These are phyloP conservation scores for Moelleriella libera DNA, from an alignment of 2,329 filamentous ascomycete species.

Conservation along the genomic window DNA sequence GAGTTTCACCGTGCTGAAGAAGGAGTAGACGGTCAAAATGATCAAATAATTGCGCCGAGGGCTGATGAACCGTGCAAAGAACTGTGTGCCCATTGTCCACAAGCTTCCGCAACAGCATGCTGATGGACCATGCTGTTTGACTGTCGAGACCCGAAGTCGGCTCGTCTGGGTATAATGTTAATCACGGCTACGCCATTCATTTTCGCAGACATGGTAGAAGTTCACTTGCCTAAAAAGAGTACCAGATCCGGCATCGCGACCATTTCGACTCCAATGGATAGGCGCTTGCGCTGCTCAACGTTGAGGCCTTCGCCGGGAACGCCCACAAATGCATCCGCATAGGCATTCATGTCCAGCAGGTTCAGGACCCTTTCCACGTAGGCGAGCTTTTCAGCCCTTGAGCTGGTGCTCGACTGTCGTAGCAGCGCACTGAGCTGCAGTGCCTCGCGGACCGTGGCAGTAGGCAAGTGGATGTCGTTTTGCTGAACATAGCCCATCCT, in stretches of 20 bases:
- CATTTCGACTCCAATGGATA: slow-evolving; percentile 47
- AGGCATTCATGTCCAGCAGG: slow-evolving; percentile 32
- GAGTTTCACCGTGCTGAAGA: slow-evolving; percentile 48
- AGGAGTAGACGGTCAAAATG: slow-evolving; percentile 53
- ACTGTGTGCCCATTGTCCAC: slow-evolving; percentile 54
- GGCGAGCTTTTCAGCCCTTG: slow-evolving; percentile 53
- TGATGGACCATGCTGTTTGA: slow-evolving; percentile 50
- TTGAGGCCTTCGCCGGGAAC: slow-evolving; percentile 36
- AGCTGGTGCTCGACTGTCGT: slow-evolving; percentile 51
- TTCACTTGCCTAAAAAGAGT: slow-evolving; percentile 32
- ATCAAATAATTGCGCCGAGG: slow-evolving; percentile 50
- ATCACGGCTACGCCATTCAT: too few species aligned
- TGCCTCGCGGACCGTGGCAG: slow-evolving; percentile 62
- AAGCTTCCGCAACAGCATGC: slow-evolving; percentile 52
- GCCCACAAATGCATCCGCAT: slow-evolving; percentile 33
- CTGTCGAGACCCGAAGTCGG: slow-evolving; percentile 54
- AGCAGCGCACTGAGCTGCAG: slow-evolving; percentile 62
- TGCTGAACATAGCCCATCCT: slow-evolving; percentile 73
- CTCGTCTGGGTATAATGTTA: slow-evolving; percentile 26
- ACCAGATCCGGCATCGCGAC: slow-evolving; percentile 46
- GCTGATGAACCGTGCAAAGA: slow-evolving; percentile 58
- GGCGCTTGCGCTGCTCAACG: slow-evolving; percentile 37
- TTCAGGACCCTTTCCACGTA: slow-evolving; percentile 74
- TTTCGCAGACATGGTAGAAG: too few species aligned
- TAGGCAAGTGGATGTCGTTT: slow-evolving; percentile 63